Evolutionary conservation across 768 basidiomycete species (phyloP).

Genomic region (Trametes punicea): DNA sequence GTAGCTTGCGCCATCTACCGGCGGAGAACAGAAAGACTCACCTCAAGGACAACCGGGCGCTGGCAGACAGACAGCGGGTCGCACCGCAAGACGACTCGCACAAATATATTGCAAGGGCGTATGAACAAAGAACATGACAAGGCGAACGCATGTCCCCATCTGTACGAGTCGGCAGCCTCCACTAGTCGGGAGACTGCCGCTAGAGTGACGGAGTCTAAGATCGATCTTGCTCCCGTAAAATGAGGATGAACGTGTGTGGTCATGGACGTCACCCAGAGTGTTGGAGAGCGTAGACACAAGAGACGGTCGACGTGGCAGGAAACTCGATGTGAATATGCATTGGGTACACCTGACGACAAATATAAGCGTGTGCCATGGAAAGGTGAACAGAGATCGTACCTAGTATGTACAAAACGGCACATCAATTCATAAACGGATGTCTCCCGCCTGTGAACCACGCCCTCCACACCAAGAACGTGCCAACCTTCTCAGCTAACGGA

Average conservation of each 20-base stretch:
- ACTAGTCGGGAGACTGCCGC: slow-evolving; percentile 10
- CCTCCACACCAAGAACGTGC: slow-evolving; percentile 29
- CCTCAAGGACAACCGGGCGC: too few species aligned
- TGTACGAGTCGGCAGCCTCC: slow-evolving; percentile 15
- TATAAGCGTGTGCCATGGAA: background rate
- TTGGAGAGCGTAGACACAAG: slow-evolving; percentile 67
- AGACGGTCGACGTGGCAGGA: too few species aligned
- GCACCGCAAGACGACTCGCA: too few species aligned
- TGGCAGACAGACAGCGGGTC: too few species aligned
- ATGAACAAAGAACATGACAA: background rate
- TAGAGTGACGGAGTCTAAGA: slow-evolving; percentile 6
- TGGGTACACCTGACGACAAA: background rate
- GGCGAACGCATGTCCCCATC: background rate
- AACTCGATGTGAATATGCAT: too few species aligned
- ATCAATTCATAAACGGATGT: slow-evolving; percentile 29
- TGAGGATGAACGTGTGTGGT: slow-evolving; percentile 81
- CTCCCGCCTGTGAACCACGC: slow-evolving; percentile 52
- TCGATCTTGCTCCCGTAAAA: slow-evolving; percentile 88
- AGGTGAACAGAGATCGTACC: slow-evolving; percentile 6
- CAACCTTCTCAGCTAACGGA: slow-evolving; percentile 22
- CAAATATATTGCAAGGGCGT: background rate
- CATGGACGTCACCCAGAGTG: slow-evolving; percentile 91
- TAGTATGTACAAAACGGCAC: background rate
- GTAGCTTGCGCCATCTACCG: too few species aligned
- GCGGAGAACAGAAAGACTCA: too few species aligned